phyloP scores from a whole-genome alignment of 345 rosid genomes.

The Lumnitzera racemosa region DNA sequence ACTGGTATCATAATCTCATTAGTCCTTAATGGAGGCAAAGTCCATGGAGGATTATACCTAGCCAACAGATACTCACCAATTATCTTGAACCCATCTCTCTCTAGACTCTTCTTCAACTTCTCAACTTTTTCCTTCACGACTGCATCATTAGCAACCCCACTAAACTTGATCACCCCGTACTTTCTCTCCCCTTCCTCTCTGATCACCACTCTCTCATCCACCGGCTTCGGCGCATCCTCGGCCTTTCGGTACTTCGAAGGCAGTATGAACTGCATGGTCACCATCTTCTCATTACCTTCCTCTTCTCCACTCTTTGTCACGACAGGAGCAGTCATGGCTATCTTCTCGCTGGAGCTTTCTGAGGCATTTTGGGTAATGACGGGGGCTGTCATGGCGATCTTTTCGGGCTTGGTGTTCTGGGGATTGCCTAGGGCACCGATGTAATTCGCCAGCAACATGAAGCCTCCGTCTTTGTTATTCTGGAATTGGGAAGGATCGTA shows the following conservation, averaged over 20 bases:
- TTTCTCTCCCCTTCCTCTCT: slow-evolving; percentile 59
- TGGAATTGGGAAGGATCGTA: slow-evolving; percentile 60
- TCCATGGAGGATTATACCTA: slow-evolving; percentile 92
- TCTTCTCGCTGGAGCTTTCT: slow-evolving; percentile 32
- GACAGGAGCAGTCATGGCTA: slow-evolving; percentile 86
- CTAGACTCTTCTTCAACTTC: slow-evolving; percentile 53
- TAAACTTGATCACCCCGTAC: slow-evolving; percentile 66
- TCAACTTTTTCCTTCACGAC: slow-evolving; percentile 65
- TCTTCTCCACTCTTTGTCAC: slow-evolving; percentile 39
- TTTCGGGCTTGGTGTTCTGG: slow-evolving; percentile 68
- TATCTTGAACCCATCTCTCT: slow-evolving; percentile 64
- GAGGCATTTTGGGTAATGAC: slow-evolving; percentile 23
- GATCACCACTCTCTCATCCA: slow-evolving; percentile 78
- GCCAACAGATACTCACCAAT: slow-evolving; percentile 56
- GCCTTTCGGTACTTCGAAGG: slow-evolving; percentile 59
- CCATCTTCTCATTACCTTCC: slow-evolving; percentile 32
- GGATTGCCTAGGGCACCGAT: slow-evolving; percentile 82
- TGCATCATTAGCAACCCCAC: slow-evolving; percentile 50
- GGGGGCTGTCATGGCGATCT: slow-evolving; percentile 84
- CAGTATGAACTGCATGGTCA: slow-evolving; percentile 84
- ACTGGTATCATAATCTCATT: slow-evolving; percentile 76
- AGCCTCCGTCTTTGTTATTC: slow-evolving; percentile 76
- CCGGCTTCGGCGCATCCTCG: slow-evolving; percentile 83
- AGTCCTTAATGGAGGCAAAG: slow-evolving; percentile 65
- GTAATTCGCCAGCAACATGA: slow-evolving; percentile 63